Evolutionary conservation across 2,329 filamentous ascomycete species (phyloP).

Genomic region (Pseudogymnoascus sp.): DNA sequence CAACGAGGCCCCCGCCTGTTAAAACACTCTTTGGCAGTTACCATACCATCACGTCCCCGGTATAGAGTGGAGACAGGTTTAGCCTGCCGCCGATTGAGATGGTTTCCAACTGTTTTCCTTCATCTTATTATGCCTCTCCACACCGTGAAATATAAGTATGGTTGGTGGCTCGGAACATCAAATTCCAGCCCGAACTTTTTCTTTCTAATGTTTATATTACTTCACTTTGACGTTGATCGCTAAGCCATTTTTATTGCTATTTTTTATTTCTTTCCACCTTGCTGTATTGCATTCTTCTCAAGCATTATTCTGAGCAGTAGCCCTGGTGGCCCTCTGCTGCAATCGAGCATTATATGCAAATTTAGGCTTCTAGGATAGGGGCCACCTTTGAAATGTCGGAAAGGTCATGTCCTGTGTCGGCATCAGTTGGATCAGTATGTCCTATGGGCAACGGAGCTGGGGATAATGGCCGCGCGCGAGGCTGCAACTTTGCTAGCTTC

Average conservation of each 20-base stretch:
- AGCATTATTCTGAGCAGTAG: too few relatives aligned
- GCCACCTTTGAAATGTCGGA: slow-evolving; percentile 17
- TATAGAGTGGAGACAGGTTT: background rate
- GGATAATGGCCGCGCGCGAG: slow-evolving; percentile 23
- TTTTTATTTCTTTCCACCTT: background rate
- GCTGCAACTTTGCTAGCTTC: slow-evolving; percentile 29
- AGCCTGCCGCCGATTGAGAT: background rate
- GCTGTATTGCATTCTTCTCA: too few relatives aligned
- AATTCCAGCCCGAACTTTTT: background rate
- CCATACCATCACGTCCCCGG: background rate
- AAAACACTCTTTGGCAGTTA: background rate
- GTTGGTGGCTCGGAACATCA: background rate
- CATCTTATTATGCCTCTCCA: background rate
- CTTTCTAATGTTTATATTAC: background rate
- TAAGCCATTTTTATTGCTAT: background rate
- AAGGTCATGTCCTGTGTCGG: slow-evolving; percentile 18
- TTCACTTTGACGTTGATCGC: background rate
- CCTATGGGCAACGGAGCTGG: slow-evolving; percentile 13
- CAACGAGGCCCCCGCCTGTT: background rate
- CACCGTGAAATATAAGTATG: background rate
- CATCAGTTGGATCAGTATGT: slow-evolving; percentile 13
- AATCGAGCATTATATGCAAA: background rate
- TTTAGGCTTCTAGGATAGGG: slow-evolving; percentile 4
- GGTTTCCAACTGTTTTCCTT: background rate
- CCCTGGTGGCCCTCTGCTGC: slow-evolving; percentile 8